These are phyloP conservation scores for Kazachstania martiniae DNA, from an alignment of 805 yeast species.

Conservation along the genomic window DNA sequence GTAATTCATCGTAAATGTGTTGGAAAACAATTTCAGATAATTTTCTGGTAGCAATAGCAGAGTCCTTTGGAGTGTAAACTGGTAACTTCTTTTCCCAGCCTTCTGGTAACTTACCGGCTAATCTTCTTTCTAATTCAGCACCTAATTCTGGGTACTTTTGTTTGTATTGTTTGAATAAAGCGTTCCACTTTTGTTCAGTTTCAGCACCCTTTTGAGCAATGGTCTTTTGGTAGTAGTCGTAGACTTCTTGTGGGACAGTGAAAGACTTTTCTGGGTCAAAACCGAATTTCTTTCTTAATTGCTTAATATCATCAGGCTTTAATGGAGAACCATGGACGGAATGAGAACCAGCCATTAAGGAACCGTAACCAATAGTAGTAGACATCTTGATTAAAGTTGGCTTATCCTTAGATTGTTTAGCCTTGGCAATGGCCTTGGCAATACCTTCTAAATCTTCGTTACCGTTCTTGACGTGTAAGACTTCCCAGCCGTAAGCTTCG, in stretches of 20 bases:
- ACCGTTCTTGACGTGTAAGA: constrained; percentile 66
- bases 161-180: constrained; percentile 47
- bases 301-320: constrained; percentile 84
- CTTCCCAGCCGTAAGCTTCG: constrained; percentile 92
- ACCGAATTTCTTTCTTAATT: constrained; percentile 74
- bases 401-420: constrained; percentile 64
- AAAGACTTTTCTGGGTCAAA: constrained; percentile 80
- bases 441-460: constrained; percentile 67
- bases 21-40: constrained; percentile 72
- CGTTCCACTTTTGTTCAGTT: constrained; percentile 68
- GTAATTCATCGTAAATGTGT: constrained; percentile 50
- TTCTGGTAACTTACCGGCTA: constrained; percentile 65
- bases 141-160: constrained; percentile 67
- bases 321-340: constrained; percentile 95
- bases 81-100: constrained; percentile 77
- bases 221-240: constrained; percentile 47
- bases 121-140: constrained; percentile 71
- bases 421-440: constrained; percentile 64
- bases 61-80: constrained; percentile 63
- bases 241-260: constrained; percentile 73
- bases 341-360: constrained; percentile 73
- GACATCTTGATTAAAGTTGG: constrained; percentile 83
- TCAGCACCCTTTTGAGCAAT: constrained; percentile 53
- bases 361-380: constrained; percentile 93
- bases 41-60: constrained; percentile 89